Conservation (phyloP, 2,329 filamentous ascomycete genomes). For the Fusarium secorum region DNA sequence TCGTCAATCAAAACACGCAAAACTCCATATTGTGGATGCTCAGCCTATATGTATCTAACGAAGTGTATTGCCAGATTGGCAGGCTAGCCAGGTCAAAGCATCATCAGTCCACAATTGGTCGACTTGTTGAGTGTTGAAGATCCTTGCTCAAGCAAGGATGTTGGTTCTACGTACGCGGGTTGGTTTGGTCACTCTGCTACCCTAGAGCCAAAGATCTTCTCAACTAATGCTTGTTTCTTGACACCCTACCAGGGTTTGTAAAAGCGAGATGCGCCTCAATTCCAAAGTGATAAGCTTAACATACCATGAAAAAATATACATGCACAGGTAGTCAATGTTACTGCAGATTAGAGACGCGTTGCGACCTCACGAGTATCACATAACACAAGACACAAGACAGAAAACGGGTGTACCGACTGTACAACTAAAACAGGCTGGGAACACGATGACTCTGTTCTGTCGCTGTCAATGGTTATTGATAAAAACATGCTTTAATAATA, state of each 20-base stretch:
- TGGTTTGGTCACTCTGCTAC: not conserved
- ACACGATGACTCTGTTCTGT: no score
- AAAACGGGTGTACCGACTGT: not conserved
- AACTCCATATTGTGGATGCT: slow-evolving; percentile 10
- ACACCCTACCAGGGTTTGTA: not conserved
- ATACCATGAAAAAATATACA: not conserved
- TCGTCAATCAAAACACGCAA: slow-evolving; percentile 16
- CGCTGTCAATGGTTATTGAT: not conserved
- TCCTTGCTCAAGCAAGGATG: not conserved
- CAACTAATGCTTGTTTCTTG: not conserved
- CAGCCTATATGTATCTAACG: not conserved
- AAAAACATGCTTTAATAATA: not conserved
- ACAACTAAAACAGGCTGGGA: not conserved
- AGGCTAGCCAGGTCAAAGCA: not conserved
- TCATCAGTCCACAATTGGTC: slow-evolving; percentile 10
- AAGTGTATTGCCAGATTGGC: slow-evolving; percentile 11
- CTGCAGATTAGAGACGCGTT: not conserved
- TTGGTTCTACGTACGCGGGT: no score
- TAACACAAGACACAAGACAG: not conserved
- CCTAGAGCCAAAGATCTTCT: not conserved
- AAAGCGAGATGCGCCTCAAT: not conserved
- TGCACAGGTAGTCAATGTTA: not conserved
- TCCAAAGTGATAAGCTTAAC: not conserved
- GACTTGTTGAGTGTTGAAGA: not conserved
- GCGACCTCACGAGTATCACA: not conserved